These are phyloP conservation scores for Aspergillus sp. DNA, from an alignment of 2,329 filamentous ascomycete species.

Conservation along the genomic window DNA sequence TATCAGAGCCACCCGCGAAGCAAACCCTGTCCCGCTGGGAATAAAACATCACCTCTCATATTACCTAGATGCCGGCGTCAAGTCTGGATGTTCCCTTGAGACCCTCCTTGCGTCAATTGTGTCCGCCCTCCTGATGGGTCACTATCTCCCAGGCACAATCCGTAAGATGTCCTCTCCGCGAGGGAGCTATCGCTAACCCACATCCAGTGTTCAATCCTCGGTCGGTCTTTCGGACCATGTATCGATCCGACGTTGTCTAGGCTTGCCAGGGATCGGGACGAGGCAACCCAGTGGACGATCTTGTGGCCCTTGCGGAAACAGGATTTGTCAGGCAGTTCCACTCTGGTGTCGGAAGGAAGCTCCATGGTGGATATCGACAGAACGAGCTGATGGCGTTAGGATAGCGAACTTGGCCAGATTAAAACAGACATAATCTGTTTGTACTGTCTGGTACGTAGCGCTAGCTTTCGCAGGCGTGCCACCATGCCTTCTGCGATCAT, in stretches of 20 bases:
- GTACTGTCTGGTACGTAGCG: slow-evolving; percentile 16
- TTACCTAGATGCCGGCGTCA: slow-evolving; percentile 11
- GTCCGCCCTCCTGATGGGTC: slow-evolving; percentile 19
- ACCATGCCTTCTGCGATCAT: slow-evolving; percentile 20
- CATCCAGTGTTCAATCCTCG: neutral
- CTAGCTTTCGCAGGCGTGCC: slow-evolving; percentile 18
- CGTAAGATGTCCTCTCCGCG: slow-evolving; percentile 4
- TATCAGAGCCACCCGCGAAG: slow-evolving; percentile 8
- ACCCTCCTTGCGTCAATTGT: slow-evolving; percentile 11
- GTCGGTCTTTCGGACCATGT: neutral
- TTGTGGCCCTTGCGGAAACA: slow-evolving; percentile 1
- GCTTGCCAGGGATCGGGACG: neutral
- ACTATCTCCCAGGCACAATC: slow-evolving; percentile 21
- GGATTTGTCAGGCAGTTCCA: slow-evolving; percentile 7
- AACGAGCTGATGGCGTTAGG: slow-evolving; percentile 1
- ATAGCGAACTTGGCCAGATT: slow-evolving; percentile 11
- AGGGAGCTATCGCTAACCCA: neutral
- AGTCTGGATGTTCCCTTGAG: neutral
- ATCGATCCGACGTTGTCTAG: neutral
- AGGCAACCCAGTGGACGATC: neutral
- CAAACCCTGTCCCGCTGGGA: slow-evolving; percentile 6
- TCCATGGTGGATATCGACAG: slow-evolving; percentile 2
- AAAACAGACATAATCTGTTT: slow-evolving; percentile 20
- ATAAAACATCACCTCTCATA: slow-evolving; percentile 6
- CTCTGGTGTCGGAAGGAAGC: neutral